phyloP scores from a whole-genome alignment of 495 filamentous ascomycete genomes.

The Podospora pseudocomata region DNA sequence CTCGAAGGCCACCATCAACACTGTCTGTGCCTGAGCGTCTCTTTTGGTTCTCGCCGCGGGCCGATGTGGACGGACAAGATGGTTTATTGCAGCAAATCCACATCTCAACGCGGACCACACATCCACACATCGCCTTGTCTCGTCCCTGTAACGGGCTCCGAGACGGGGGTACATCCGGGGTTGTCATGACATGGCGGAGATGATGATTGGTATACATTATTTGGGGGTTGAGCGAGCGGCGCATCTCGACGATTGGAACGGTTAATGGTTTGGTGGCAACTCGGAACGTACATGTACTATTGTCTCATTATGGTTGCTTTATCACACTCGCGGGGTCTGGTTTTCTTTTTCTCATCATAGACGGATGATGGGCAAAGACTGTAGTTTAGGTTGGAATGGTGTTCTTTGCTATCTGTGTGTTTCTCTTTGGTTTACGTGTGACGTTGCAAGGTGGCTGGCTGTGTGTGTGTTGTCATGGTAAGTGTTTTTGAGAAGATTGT shows the following conservation, averaged over 20 bases:
- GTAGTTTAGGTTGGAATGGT: conserved; percentile 43
- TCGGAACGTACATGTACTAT: conserved; percentile 40
- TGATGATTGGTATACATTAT: conserved; percentile 14
- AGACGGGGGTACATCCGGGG: conserved; percentile 14
- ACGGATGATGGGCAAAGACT: conserved; percentile 41
- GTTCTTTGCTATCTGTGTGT: conserved; percentile 10
- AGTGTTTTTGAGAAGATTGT: background rate
- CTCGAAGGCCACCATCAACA: conserved; percentile 64
- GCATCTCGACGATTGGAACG: conserved; percentile 29
- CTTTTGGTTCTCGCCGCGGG: conserved; percentile 5
- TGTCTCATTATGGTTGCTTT: conserved; percentile 45
- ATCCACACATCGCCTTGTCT: conserved; percentile 3
- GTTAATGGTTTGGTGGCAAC: conserved; percentile 28
- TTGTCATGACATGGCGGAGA: conserved; percentile 15
- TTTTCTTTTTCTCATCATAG: conserved; percentile 39
- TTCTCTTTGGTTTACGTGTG: background rate
- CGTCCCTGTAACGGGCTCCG: background rate
- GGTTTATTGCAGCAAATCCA: conserved; percentile 19
- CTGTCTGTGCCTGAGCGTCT: conserved; percentile 36
- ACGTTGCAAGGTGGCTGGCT: background rate
- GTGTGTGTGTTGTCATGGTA: background rate
- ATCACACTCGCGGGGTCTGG: conserved; percentile 34
- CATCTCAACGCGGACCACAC: conserved; percentile 11
- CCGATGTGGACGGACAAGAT: conserved; percentile 25
- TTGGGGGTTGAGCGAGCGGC: conserved; percentile 28